Percentiles rank a stretch among this genome's conserved stretches.
Conservation (phyloP, 2,329 filamentous ascomycete genomes). For the Cercospora sp. region DNA sequence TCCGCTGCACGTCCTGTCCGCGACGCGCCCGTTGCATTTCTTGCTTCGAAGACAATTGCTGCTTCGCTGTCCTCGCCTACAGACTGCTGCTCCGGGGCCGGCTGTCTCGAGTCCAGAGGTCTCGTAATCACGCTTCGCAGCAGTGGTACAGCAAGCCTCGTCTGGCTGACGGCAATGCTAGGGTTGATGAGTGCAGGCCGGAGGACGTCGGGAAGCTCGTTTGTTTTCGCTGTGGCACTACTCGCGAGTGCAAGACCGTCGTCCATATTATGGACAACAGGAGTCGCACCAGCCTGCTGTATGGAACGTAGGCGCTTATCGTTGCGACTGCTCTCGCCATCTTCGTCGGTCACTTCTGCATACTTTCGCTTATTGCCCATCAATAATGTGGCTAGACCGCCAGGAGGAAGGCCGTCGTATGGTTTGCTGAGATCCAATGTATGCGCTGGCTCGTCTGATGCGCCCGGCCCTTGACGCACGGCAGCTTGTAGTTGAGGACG, state of each 20-base stretch:
- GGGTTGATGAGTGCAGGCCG: slow-evolving; percentile 86
- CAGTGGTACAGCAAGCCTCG: slow-evolving; percentile 83
- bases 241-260: slow-evolving; percentile 77
- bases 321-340: slow-evolving; percentile 67
- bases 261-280: slow-evolving; percentile 72
- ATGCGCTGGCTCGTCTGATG: slow-evolving; percentile 47
- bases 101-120: slow-evolving; percentile 67
- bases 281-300: slow-evolving; percentile 63
- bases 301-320: slow-evolving; percentile 61
- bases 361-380: slow-evolving; percentile 92
- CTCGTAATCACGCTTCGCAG: slow-evolving; percentile 79
- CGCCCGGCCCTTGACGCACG: slow-evolving; percentile 58
- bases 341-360: slow-evolving; percentile 70
- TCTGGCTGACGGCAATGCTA: slow-evolving; percentile 74
- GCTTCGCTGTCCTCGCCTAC: slow-evolving; percentile 58
- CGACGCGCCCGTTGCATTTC: slow-evolving; percentile 68
- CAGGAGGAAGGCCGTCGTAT: slow-evolving; percentile 87
- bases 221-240: slow-evolving; percentile 55
- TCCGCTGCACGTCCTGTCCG: slow-evolving; percentile 61
- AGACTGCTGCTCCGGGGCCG: slow-evolving; percentile 49
- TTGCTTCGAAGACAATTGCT: slow-evolving; percentile 76
- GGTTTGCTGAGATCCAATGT: slow-evolving; percentile 89
- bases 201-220: slow-evolving; percentile 72
- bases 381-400: slow-evolving; percentile 80
- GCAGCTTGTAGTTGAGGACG: slow-evolving; percentile 84